Base-by-base conservation (phyloP, 129 eudicot species). In the Ambrosia trifida region DNA sequence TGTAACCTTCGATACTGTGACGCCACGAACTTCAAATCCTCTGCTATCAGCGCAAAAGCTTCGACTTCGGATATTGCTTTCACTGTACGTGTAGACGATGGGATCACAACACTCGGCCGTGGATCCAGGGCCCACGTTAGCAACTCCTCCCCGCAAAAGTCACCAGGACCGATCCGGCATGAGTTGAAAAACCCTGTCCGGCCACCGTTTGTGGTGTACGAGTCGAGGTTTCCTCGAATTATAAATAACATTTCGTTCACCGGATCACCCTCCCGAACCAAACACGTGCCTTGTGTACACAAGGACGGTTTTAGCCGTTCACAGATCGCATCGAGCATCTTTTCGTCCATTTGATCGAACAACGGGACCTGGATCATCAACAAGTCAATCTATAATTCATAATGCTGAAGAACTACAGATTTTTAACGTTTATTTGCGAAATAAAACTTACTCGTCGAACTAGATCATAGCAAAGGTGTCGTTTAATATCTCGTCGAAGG, bases 121-220 rank as follows among this genome's bases (percentile, higher is more conserved):
- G 95, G 96, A 63, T 93, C 95, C 40, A 93, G 87, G 17, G 98
- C 98, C 98, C 98, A 92, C 30, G 98, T 92, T 5, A 92, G 79
- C 43, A 92, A 86, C 66, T 92, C 98, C 76, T 92, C 98, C 2
- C 98, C 98, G 20, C 98, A 93, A 49, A 93, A 93, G 77, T 93
- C 96, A 5, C 98, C 98, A 0, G 96, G 88, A 11, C 98, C 98
- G 4, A 93, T 87, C 12, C 84, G 75, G 58, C 91, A 85, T 1
- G 98, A 86, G 66, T 93, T 93, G 90, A 93, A 93, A 82, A 93
- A 89, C 16, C 98, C 96, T 2, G 96, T 89, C 20, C 96, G 88
- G 38, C 96, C 98, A 9, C 98, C 98, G 60, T 89, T 89, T 24
- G 98, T 93, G 74, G 96, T 93, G 89, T 81, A 79, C 4, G 98